Evolutionary conservation across 176 grass and related monocot species (phyloP).

Genomic region (Carex parvula): DNA sequence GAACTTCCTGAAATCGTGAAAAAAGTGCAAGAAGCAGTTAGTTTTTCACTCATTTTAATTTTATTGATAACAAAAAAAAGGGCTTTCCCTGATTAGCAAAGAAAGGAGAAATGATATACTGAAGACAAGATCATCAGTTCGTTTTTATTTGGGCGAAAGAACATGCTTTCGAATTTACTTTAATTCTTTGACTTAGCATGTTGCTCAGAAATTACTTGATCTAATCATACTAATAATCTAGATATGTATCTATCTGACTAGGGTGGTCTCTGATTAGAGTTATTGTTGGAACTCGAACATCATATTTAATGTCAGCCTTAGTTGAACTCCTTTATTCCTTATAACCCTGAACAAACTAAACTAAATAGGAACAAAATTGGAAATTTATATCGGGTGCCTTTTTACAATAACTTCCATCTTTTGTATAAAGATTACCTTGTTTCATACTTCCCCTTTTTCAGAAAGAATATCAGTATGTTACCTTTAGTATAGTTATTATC

Average conservation of each 20-base stretch:
- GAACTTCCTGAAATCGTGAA: slow-evolving; percentile 60
- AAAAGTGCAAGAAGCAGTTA: slow-evolving; percentile 66
- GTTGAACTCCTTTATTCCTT: background rate
- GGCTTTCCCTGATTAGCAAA: background rate
- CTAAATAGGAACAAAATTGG: background rate
- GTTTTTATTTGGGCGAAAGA: background rate
- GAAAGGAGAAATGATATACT: background rate
- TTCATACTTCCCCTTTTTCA: background rate
- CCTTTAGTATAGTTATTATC: background rate
- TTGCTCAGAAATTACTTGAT: background rate
- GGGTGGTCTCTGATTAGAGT: background rate
- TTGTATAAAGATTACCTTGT: background rate
- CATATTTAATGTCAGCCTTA: background rate
- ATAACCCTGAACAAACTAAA: background rate
- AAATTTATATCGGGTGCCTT: background rate
- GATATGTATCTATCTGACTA: background rate
- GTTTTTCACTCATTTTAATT: slow-evolving; percentile 23
- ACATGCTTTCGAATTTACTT: background rate
- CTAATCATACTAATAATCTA: background rate
- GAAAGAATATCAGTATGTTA: background rate
- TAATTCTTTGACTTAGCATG: background rate
- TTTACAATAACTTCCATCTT: background rate
- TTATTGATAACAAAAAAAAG: background rate
- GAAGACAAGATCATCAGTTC: background rate
- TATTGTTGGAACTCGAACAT: background rate